phyloP scores from a whole-genome alignment of 495 filamentous ascomycete genomes.

The Penicillium alfredii region DNA sequence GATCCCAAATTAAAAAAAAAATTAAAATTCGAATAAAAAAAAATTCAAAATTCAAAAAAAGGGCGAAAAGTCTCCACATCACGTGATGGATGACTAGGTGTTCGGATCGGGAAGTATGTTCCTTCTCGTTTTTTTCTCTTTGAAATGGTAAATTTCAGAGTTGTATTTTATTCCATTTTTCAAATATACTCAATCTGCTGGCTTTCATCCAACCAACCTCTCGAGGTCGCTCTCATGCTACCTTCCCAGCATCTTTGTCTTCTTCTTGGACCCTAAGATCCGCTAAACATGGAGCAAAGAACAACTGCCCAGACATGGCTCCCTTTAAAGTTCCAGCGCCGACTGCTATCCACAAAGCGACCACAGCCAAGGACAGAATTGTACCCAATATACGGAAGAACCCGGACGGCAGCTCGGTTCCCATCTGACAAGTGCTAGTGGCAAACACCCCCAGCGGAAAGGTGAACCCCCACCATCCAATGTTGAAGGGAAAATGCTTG shows the following conservation, averaged over 20 bases:
- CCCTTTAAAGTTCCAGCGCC: conserved; percentile 39
- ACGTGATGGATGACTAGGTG: conserved; percentile 25
- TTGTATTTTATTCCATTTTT: too few species aligned
- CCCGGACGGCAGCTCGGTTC: conserved; percentile 41
- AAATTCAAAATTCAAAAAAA: conserved; percentile 10
- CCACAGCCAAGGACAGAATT: conserved; percentile 45
- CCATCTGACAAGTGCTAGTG: conserved; percentile 42
- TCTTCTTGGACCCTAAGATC: conserved; percentile 26
- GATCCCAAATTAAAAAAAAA: conserved; percentile 14
- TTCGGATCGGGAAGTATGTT: too few species aligned
- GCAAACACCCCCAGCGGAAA: conserved; percentile 58
- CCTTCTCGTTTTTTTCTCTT: too few species aligned
- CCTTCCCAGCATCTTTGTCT: conserved; percentile 15
- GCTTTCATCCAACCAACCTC: neutral
- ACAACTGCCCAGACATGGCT: conserved; percentile 39
- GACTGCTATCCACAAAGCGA: conserved; percentile 48
- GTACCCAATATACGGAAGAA: conserved; percentile 52
- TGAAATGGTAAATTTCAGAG: too few species aligned
- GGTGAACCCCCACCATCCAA: conserved; percentile 64
- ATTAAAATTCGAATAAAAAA: conserved; percentile 17
- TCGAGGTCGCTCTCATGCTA: conserved; percentile 8
- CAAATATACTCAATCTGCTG: too few species aligned
- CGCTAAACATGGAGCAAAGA: conserved; percentile 48
- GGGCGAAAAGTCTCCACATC: conserved; percentile 18
- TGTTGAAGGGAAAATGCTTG: conserved; percentile 55